These are phyloP conservation scores for Hypoxylon trugodes DNA, from an alignment of 495 filamentous ascomycete species.

Conservation along the genomic window DNA sequence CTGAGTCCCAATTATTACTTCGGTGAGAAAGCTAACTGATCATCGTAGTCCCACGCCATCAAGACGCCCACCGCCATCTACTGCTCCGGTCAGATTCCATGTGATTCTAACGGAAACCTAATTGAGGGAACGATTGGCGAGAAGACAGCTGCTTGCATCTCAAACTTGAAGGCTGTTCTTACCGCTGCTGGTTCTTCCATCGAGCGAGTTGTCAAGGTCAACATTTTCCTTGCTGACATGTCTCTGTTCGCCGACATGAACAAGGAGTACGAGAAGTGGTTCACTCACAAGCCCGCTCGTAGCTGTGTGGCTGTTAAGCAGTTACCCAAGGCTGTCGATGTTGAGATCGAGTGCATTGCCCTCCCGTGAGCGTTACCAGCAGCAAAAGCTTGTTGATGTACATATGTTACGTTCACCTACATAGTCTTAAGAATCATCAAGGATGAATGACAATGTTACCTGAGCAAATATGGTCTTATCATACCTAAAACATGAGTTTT, in stretches of 20 bases:
- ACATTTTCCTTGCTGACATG: conserved; percentile 88
- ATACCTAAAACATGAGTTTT: no score
- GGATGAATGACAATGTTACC: not conserved
- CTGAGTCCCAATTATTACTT: not conserved
- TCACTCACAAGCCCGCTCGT: conserved; percentile 86
- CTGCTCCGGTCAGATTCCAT: conserved; percentile 93
- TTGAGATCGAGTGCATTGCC: conserved; percentile 93
- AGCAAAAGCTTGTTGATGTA: not conserved
- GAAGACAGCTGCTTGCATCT: conserved; percentile 77
- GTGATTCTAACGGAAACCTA: conserved; percentile 76
- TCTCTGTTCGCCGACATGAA: conserved; percentile 87
- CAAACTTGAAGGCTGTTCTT: conserved; percentile 81
- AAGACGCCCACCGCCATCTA: conserved; percentile 83
- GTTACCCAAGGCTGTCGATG: conserved; percentile 86
- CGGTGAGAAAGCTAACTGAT: conserved; percentile 17
- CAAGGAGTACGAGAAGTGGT: conserved; percentile 85
- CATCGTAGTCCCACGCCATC: conserved; percentile 82
- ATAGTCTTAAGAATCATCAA: not conserved
- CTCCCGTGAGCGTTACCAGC: conserved; percentile 60
- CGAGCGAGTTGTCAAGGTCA: conserved; percentile 79
- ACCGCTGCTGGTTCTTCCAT: conserved; percentile 79
- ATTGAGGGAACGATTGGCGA: conserved; percentile 78
- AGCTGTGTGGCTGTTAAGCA: conserved; percentile 92
- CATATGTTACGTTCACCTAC: conserved; percentile 1
- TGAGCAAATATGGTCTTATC: not conserved